A percentile compares a stretch with the other conserved stretches of the same genome.
These are phyloP conservation scores for Wickerhamiella kurtzmanii DNA, from an alignment of 805 yeast genomes.

Conservation along the genomic window DNA sequence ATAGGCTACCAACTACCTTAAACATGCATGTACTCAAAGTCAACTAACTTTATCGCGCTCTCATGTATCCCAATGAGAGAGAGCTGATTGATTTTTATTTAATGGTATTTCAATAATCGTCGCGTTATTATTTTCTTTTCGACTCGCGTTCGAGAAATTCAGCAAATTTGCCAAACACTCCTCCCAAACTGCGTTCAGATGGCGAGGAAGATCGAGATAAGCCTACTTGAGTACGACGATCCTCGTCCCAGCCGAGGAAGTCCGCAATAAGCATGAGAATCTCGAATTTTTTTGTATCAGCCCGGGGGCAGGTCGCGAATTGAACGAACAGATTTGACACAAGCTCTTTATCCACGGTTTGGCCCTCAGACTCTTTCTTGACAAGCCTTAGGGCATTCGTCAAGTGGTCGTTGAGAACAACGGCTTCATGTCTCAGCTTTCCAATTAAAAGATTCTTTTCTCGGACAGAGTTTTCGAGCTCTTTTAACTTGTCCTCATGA, in stretches of 20 bases:
- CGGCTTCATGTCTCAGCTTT: slow-evolving; percentile 86
- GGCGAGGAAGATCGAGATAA: slow-evolving; percentile 15
- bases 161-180: slow-evolving; percentile 29
- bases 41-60: no score
- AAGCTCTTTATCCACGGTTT: slow-evolving; percentile 74
- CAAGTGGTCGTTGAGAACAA: slow-evolving; percentile 81
- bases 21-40: no score
- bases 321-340: slow-evolving; percentile 76
- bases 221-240: slow-evolving; percentile 24
- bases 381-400: slow-evolving; percentile 84
- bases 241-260: slow-evolving; percentile 79
- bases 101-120: no score
- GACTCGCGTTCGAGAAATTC: slow-evolving; percentile 25
- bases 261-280: slow-evolving; percentile 74
- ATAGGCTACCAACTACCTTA: background rate
- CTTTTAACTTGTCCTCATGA: background rate
- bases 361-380: slow-evolving; percentile 61
- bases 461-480: slow-evolving; percentile 35
- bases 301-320: slow-evolving; percentile 76
- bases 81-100: no score
- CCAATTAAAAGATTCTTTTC: slow-evolving; percentile 74
- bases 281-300: slow-evolving; percentile 89
- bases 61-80: no score
- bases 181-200: slow-evolving; percentile 15
- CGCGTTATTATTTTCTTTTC: slow-evolving; percentile 6